Evolutionary conservation across 805 yeast genomes (phyloP), one percentile per base, ranked within the genome.

Genomic region (Wickerhamiella dianesei): DNA sequence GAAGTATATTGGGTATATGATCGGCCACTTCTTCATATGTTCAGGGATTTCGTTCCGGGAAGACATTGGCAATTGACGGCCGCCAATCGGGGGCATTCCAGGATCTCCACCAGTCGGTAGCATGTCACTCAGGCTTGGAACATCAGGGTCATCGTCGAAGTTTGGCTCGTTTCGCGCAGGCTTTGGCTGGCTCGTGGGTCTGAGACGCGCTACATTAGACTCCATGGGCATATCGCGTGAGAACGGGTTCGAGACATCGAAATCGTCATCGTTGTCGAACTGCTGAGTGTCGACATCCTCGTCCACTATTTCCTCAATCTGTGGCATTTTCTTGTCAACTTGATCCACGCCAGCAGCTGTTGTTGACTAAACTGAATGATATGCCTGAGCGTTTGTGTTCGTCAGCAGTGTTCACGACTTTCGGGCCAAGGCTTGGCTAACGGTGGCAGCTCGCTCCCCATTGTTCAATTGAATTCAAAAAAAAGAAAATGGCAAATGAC

Each of bases 1-100:
- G 63, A 89, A 92, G 66, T 92, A 89, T 58, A 95, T 81, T 25
- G 98, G 98, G 60, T 92, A 92, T 29, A 89, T 54, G 40, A 83
- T 61, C 62, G 83, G 89, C 70, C 87, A 76, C 45, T 68, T 64
- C 59, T 77, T 77, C 55, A 86, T 71, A 60, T 62, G 54, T 50
- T 80, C 79, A 50, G 76, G 74, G 47, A 76, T 63, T 52, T 81
- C 81, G 53, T 77, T 78, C 37, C 73, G 73, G 4, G 72, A 59
- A 48, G 79, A 14, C 39, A 18, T 21, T 8, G 25, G 42, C 21
- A 37, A 29, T 17, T 35, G 45, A 21, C 37, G 39, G 43, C 12
- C 40, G 17, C 21, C 40, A 19, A 16, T 36, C 41, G 48, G 56
- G 43, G 56, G 52, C 46, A 56, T 50, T 55, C 37, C n/a, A n/a